These are phyloP conservation scores for Candida maris DNA, from an alignment of 805 yeast species.

Conservation along the genomic window DNA sequence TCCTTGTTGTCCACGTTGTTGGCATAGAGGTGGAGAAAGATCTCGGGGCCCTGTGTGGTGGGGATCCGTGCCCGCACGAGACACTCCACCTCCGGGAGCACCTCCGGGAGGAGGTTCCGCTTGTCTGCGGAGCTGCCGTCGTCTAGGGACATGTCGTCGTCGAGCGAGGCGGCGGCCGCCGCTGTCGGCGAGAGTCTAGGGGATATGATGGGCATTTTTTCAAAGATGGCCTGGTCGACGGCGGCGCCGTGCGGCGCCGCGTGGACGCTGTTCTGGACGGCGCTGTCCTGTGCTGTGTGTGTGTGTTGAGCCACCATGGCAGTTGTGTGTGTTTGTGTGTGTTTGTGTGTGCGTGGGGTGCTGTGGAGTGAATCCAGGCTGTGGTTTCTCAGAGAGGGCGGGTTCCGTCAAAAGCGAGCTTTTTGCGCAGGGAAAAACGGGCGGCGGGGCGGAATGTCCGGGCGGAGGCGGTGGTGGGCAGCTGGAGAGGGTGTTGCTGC, in stretches of 20 bases:
- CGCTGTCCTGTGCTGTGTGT: not conserved
- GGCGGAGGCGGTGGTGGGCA: too few relatives aligned
- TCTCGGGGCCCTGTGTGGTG: constrained; percentile 92
- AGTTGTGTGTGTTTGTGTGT: not conserved
- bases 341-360: too few relatives aligned
- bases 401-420: too few relatives aligned
- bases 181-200: constrained; percentile 35
- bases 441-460: too few relatives aligned
- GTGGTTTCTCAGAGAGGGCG: too few relatives aligned
- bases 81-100: constrained; percentile 76
- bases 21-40: constrained; percentile 82
- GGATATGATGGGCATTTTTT: constrained; percentile 37
- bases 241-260: not conserved
- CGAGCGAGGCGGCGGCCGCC: constrained; percentile 9
- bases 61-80: constrained; percentile 95
- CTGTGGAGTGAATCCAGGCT: too few relatives aligned
- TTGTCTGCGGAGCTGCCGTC: constrained; percentile 21
- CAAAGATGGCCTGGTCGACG: constrained; percentile 24
- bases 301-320: not conserved
- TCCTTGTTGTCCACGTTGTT: constrained; percentile 88
- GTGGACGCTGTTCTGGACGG: not conserved
- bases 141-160: not conserved
- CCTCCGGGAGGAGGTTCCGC: constrained; percentile 44
- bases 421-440: too few relatives aligned
- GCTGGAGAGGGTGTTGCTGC: too few relatives aligned